These are phyloP conservation scores for Osmanthus fragrans DNA, from an alignment of 257 asterid genomes.

Conservation along the genomic window DNA sequence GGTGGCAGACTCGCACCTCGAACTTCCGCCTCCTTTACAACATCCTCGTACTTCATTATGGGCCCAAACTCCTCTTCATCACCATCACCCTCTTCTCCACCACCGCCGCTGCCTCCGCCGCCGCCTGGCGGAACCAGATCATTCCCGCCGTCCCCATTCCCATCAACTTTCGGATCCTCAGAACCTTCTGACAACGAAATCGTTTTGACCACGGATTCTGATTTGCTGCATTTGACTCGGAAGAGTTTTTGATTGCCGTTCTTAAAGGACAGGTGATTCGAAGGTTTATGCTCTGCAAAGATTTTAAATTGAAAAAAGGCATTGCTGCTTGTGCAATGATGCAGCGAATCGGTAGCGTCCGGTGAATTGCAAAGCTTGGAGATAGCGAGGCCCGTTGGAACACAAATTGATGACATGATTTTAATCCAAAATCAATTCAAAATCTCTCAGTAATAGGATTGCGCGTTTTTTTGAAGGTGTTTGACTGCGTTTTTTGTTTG, in stretches of 20 bases:
- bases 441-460: not conserved
- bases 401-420: conserved; percentile 38
- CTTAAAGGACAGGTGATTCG: conserved; percentile 21
- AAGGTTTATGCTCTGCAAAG: conserved; percentile 32
- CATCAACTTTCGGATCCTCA: conserved; percentile 39
- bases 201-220: conserved; percentile 27
- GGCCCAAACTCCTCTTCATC: conserved; percentile 78
- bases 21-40: conserved; percentile 60
- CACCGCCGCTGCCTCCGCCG: conserved; percentile 39
- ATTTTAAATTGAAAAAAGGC: conserved; percentile 22
- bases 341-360: not conserved
- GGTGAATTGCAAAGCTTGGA: conserved; percentile 24
- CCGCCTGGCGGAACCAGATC: conserved; percentile 49
- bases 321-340: conserved; percentile 27
- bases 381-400: conserved; percentile 24
- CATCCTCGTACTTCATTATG: conserved; percentile 64
- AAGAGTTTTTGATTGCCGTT: conserved; percentile 18
- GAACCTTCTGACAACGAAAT: conserved; percentile 16
- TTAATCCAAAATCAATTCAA: not conserved
- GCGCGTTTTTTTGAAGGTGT: not conserved
- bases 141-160: conserved; percentile 50
- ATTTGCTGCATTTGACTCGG: conserved; percentile 41
- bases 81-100: conserved; percentile 35
- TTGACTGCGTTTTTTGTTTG: conserved; percentile 14
- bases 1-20: conserved; percentile 67